Conservation (phyloP, 768 basidiomycete species). For the Auriscalpium microsporum region DNA sequence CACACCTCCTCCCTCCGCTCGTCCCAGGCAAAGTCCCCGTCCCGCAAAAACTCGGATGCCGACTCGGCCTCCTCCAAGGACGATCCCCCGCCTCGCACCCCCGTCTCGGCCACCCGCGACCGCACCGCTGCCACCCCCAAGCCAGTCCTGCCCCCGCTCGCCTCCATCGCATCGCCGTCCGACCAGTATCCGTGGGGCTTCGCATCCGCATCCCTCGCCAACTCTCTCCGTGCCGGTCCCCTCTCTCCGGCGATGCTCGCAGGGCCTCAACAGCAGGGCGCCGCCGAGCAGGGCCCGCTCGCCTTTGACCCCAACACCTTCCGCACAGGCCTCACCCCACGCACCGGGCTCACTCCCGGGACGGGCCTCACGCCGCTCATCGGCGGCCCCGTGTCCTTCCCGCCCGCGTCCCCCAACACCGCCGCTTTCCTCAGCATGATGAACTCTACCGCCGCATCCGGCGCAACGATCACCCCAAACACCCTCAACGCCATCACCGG, state of each 20-base stretch:
- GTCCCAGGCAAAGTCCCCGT: conserved; percentile 24
- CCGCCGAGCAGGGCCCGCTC: conserved; percentile 26
- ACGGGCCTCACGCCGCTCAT: conserved; percentile 80
- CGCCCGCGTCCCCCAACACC: conserved; percentile 80
- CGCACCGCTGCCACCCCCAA: conserved; percentile 31
- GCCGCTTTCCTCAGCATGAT: conserved; percentile 91
- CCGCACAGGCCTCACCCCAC: conserved; percentile 81
- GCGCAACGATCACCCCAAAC: conserved; percentile 51
- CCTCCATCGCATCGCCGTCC: conserved; percentile 65
- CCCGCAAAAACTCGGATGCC: conserved; percentile 22
- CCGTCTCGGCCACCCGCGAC: conserved; percentile 14
- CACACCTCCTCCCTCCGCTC: conserved; percentile 23
- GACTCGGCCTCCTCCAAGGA: conserved; percentile 17
- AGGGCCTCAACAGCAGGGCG: conserved; percentile 53
- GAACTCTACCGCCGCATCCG: conserved; percentile 34
- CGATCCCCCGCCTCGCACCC: conserved; percentile 17
- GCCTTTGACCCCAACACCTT: conserved; percentile 66
- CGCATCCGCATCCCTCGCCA: conserved; percentile 45
- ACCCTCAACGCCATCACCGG: conserved; percentile 75
- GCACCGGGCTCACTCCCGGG: conserved; percentile 80
- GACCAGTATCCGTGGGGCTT: conserved; percentile 56
- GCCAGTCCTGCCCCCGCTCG: conserved; percentile 75
- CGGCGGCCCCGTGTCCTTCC: conserved; percentile 66
- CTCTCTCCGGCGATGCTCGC: conserved; percentile 95
- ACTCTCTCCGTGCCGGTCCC: conserved; percentile 86